Base-by-base conservation (phyloP, 805 yeast species). In the Wickerhamomyces bisporus region DNA sequence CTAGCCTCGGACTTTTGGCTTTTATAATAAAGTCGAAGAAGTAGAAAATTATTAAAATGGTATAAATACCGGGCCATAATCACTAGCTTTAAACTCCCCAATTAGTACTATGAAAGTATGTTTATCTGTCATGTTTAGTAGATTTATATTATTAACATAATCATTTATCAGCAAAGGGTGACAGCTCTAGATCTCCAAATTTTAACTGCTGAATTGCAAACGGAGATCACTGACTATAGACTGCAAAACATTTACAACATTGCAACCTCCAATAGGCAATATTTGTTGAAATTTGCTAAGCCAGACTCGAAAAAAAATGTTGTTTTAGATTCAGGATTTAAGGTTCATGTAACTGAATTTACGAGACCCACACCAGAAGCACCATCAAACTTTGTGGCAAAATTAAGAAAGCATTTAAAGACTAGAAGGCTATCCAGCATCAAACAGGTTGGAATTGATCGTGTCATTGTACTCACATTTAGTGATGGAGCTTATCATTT, bases 91-190 rank as follows among this genome's bases (percentile, higher is more conserved):
- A n/a, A n/a, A n/a, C n/a, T n/a, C n/a, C n/a, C n/a, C n/a, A n/a
- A n/a, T n/a, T n/a, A 7, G 10, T 10, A 21, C 24, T 21, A 21
- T 21, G 24, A 21, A 21, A 21, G 24, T 21, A 21, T 21, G n/a
- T n/a, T n/a, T n/a, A n/a, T n/a, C n/a, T n/a, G n/a, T n/a, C n/a
- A n/a, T n/a, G n/a, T n/a, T n/a, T n/a, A n/a, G n/a, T n/a, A n/a
- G n/a, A n/a, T n/a, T n/a, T n/a, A n/a, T n/a, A n/a, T n/a, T n/a
- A n/a, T n/a, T n/a, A n/a, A n/a, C n/a, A n/a, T n/a, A n/a, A n/a
- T n/a, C n/a, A n/a, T n/a, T n/a, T n/a, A n/a, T n/a, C 32, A 89
- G 80, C 97, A 91, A 71, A 73, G 97, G 64, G 75, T 88, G 39
- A 81, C 89, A 6, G 81, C 95, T 2, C 65, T 91, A 41, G 98